Evolutionary conservation across 768 basidiomycete genomes (phyloP).

Genomic region (Mycena venus): DNA sequence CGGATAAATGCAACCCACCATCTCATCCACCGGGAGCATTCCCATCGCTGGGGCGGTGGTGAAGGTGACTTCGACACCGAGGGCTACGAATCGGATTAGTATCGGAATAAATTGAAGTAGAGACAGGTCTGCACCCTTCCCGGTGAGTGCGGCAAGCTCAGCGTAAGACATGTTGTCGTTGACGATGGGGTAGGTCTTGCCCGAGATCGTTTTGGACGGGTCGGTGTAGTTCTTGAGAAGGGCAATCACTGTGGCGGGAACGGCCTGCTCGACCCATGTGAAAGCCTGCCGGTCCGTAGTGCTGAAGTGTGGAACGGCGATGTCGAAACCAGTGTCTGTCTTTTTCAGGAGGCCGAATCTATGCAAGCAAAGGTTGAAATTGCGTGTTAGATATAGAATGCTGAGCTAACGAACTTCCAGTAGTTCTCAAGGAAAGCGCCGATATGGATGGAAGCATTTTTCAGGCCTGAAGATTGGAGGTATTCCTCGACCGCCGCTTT

Average conservation of each 20-base stretch:
- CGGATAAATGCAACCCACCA: neutral
- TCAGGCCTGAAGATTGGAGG: conserved; percentile 29
- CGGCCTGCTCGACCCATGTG: conserved; percentile 10
- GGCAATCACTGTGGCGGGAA: neutral
- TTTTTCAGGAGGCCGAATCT: conserved; percentile 8
- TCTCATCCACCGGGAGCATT: neutral
- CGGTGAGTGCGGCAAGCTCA: neutral
- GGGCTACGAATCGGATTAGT: neutral
- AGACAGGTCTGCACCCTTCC: neutral
- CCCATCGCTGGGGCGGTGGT: neutral
- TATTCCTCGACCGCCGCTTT: conserved; percentile 37
- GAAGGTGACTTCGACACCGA: conserved; percentile 16
- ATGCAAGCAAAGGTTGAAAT: neutral
- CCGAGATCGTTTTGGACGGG: neutral
- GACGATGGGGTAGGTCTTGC: conserved; percentile 13
- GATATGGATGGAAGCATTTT: conserved; percentile 15
- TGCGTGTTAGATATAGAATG: neutral
- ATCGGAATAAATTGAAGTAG: too few species aligned
- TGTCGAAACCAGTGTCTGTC: neutral
- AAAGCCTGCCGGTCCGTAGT: neutral
- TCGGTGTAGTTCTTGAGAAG: conserved; percentile 17
- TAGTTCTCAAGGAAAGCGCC: conserved; percentile 16
- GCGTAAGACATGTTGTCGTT: neutral
- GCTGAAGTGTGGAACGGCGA: neutral
- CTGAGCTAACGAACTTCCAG: neutral